These are phyloP conservation scores for Globisporangium uncinulatum DNA, from an alignment of 352 stramenopile species.

Conservation along the genomic window DNA sequence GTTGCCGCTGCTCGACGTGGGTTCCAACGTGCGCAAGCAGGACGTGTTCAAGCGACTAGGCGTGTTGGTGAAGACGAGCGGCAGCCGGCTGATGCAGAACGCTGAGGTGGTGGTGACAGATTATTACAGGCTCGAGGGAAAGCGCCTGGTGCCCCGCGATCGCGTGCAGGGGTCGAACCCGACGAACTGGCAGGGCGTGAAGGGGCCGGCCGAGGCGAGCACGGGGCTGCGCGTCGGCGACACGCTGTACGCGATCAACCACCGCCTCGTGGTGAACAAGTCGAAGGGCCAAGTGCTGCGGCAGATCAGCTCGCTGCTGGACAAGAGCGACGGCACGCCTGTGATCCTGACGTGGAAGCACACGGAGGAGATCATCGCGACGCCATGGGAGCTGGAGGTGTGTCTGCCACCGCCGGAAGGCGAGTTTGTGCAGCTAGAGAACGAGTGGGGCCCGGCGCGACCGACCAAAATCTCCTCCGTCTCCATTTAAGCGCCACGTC, in stretches of 20 bases:
- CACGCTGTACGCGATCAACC: slow-evolving; percentile 83
- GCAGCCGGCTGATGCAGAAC: slow-evolving; percentile 82
- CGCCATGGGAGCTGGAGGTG: slow-evolving; percentile 74
- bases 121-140: slow-evolving; percentile 74
- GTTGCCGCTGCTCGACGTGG: slow-evolving; percentile 61
- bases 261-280: slow-evolving; percentile 85
- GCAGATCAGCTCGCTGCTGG: slow-evolving; percentile 69
- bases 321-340: slow-evolving; percentile 62
- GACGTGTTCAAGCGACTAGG: slow-evolving; percentile 80
- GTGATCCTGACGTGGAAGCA: slow-evolving; percentile 83
- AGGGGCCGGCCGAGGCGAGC: slow-evolving; percentile 69
- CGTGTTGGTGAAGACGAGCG: slow-evolving; percentile 76
- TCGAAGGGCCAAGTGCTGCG: slow-evolving; percentile 77
- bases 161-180: slow-evolving; percentile 53
- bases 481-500: slow-evolving; percentile 54
- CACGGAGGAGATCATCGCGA: slow-evolving; percentile 66
- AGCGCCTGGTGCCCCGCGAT: slow-evolving; percentile 70
- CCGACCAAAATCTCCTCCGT: slow-evolving; percentile 84
- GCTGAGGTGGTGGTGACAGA: slow-evolving; percentile 76
- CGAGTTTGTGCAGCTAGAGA: slow-evolving; percentile 75
- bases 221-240: slow-evolving; percentile 69
- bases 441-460: slow-evolving; percentile 77
- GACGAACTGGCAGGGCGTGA: slow-evolving; percentile 64
- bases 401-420: slow-evolving; percentile 75
- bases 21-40: slow-evolving; percentile 40